phyloP scores from a whole-genome alignment of 2,329 filamentous ascomycete genomes.

The Talaromyces marneffei region DNA sequence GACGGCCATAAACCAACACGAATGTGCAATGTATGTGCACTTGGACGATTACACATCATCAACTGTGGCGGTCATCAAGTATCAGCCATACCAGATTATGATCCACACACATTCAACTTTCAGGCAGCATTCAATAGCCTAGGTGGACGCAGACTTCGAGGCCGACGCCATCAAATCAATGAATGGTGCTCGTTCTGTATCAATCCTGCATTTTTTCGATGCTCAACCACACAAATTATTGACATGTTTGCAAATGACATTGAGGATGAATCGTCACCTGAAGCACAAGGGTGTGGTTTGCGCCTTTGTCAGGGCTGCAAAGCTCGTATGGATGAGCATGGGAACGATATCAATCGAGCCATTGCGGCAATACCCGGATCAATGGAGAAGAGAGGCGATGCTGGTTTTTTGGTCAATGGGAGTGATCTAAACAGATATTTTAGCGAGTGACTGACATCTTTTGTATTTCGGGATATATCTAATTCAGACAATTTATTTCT shows the following conservation, averaged over 20 bases:
- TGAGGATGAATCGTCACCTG: slow-evolving; percentile 6
- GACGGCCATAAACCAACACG: slow-evolving; percentile 27
- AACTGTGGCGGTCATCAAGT: slow-evolving; percentile 31
- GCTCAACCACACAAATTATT: slow-evolving; percentile 18
- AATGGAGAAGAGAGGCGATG: slow-evolving; percentile 21
- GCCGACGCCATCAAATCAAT: slow-evolving; percentile 16
- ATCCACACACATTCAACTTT: slow-evolving; percentile 19
- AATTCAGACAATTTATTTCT: not conserved
- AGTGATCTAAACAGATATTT: slow-evolving; percentile 20
- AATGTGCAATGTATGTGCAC: slow-evolving; percentile 37
- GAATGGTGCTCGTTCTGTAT: slow-evolving; percentile 41
- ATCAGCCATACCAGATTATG: slow-evolving; percentile 19
- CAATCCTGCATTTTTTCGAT: slow-evolving; percentile 33
- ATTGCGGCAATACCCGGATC: slow-evolving; percentile 15
- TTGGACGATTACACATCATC: slow-evolving; percentile 29
- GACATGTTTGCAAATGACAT: slow-evolving; percentile 16
- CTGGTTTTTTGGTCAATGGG: slow-evolving; percentile 21
- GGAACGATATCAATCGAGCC: slow-evolving; percentile 19
- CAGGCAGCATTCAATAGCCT: slow-evolving; percentile 24
- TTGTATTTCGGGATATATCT: not conserved
- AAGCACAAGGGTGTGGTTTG: slow-evolving; percentile 25
- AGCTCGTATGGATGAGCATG: slow-evolving; percentile 15
- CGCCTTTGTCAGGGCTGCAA: slow-evolving; percentile 26
- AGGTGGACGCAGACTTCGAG: not conserved
- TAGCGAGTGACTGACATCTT: not conserved